Conservation (phyloP, 768 basidiomycete genomes). For the Tulasnella sp. region DNA sequence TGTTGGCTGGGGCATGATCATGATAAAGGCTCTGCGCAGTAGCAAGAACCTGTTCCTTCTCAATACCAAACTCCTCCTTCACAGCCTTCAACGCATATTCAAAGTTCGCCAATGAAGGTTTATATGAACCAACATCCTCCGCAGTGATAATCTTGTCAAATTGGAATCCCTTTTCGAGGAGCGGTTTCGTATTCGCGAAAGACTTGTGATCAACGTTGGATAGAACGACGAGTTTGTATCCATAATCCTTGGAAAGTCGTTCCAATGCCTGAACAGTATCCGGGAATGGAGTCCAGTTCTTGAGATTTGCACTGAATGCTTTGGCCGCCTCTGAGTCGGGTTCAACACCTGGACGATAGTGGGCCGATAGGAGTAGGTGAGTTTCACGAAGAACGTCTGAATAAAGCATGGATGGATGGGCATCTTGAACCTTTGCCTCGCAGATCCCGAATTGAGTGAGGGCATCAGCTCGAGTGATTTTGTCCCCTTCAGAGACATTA, state of each 20-base stretch:
- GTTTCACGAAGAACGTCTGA: constrained; percentile 3
- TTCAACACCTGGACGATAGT: not conserved
- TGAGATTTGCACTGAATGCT: constrained; percentile 8
- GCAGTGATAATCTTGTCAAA: constrained; percentile 47
- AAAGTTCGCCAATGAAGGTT: constrained; percentile 48
- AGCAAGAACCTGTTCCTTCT: constrained; percentile 41
- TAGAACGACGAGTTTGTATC: constrained; percentile 12
- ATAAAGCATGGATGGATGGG: constrained; percentile 12
- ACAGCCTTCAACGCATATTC: constrained; percentile 36
- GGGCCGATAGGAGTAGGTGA: not conserved
- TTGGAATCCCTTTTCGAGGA: constrained; percentile 10
- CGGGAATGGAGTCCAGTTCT: constrained; percentile 11
- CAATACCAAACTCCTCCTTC: constrained; percentile 26
- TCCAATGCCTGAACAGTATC: constrained; percentile 9
- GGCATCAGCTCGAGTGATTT: constrained; percentile 16
- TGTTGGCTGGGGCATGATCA: constrained; percentile 50
- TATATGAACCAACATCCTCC: constrained; percentile 60
- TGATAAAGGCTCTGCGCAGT: constrained; percentile 57
- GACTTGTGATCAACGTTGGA: constrained; percentile 11
- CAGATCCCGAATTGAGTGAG: constrained; percentile 2
- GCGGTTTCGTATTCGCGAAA: constrained; percentile 1
- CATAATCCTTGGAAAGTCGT: constrained; percentile 10
- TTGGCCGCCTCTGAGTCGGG: not conserved
- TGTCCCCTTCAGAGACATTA: constrained; percentile 20
- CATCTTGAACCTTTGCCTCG: constrained; percentile 5